Base-by-base conservation (phyloP, 169 alveolate species). In the Eimeria acervulina region DNA sequence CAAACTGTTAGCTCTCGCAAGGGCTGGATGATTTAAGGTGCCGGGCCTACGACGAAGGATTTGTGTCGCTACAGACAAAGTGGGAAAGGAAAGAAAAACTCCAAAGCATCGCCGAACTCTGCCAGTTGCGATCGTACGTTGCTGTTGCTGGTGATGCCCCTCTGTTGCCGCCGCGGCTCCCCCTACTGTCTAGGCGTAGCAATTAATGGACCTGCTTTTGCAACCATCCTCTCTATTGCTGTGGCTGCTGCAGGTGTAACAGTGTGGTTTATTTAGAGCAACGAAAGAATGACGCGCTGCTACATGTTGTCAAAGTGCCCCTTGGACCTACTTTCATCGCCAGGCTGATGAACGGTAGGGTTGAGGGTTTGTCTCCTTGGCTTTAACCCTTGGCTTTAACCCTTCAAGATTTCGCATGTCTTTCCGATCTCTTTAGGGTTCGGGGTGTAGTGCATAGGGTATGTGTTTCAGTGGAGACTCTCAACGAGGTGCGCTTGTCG, bases 241-340 rank as follows among this genome's bases (percentile, higher is more conserved):
- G 47, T 83, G 47, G 70, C 70, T 74, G 55, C 33, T 63, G 31
- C 80, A 93, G 96, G 74, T 96, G 97, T 95, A 89, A 90, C 96
- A 95, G 90, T 61, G 96, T 91, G 38, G 90, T 96, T 7, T 96
- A 85, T 80, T 84, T 96, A 59, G 97, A 96, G 74, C 90, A 95
- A 55, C 95, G 97, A 13, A 96, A 95, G 78, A 96, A 97, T 66
- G 99, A 99, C 96, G 95, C 98, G 93, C 98, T 97, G 90, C 68
- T 99, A 97, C 99, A 99, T 99, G 96, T 99, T 38, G 98, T 98
- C 26, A 97, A 98, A 95, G 98, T 98, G 85, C 99, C 99, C 26
- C 96, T 97, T 55, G 99, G 99, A 1, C 99, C 99, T 51, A 97
- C 99, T 38, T 97, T 98, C 51, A 99, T 98, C 95, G 99, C 98